Evolutionary conservation across 495 filamentous ascomycete species (phyloP).

Genomic region (Neurospora sp.): DNA sequence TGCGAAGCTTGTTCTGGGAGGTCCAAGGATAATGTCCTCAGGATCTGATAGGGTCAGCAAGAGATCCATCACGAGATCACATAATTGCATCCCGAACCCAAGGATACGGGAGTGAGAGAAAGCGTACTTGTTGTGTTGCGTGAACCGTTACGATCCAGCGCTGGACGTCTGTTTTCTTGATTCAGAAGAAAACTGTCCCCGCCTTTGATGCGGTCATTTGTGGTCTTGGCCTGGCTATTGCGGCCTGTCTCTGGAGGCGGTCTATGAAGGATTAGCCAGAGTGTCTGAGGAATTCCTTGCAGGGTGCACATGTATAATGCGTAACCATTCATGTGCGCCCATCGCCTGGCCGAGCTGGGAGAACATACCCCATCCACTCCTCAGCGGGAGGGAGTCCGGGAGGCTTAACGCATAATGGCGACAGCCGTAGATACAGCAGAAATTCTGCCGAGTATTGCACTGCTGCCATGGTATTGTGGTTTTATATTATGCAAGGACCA

Average conservation of each 20-base stretch:
- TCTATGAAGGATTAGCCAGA: slow-evolving; percentile 13
- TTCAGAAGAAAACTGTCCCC: slow-evolving; percentile 33
- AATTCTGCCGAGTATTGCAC: slow-evolving; percentile 67
- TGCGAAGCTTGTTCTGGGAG: slow-evolving; percentile 76
- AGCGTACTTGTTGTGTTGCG: slow-evolving; percentile 42
- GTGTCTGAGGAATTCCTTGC: background rate
- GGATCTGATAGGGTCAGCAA: slow-evolving; percentile 32
- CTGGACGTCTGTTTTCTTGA: slow-evolving; percentile 46
- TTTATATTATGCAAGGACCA: slow-evolving; percentile 17
- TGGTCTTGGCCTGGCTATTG: slow-evolving; percentile 27
- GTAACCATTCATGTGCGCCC: background rate
- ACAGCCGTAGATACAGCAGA: slow-evolving; percentile 66
- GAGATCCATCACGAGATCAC: background rate
- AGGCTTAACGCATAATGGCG: slow-evolving; percentile 78
- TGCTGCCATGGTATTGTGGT: slow-evolving; percentile 30
- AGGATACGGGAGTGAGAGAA: background rate
- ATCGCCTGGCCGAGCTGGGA: background rate
- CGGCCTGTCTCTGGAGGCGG: slow-evolving; percentile 34
- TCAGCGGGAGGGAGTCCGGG: slow-evolving; percentile 71
- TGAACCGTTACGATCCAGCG: slow-evolving; percentile 51
- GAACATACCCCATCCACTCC: slow-evolving; percentile 94
- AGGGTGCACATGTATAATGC: background rate
- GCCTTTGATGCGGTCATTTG: slow-evolving; percentile 33
- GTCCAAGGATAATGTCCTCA: slow-evolving; percentile 83
- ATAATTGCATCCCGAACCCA: background rate